A percentile compares a stretch with the other conserved stretches of the same genome.
Conservation (phyloP, 345 rosid species). For the Pistacia atlantica region DNA sequence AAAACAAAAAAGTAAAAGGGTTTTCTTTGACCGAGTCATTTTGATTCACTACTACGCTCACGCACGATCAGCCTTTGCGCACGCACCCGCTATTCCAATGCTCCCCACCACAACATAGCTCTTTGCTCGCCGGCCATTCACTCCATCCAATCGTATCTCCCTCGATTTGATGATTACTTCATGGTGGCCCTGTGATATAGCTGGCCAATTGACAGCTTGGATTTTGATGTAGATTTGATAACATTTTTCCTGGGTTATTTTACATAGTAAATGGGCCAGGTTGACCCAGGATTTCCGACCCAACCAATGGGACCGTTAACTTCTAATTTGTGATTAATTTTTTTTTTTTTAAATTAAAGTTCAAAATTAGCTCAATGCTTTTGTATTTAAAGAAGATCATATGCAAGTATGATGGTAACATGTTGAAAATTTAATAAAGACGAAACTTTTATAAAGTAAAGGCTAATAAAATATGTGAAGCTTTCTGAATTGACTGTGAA, state of each 20-base stretch:
- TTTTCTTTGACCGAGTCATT: constrained; percentile 16
- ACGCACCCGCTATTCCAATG: neutral
- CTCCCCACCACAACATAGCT: neutral
- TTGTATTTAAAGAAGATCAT: neutral
- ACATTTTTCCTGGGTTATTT: neutral
- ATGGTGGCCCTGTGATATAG: neutral
- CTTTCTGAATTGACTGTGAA: neutral
- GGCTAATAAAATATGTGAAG: too few relatives aligned
- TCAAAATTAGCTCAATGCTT: neutral
- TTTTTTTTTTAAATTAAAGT: too few relatives aligned
- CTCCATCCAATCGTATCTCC: neutral
- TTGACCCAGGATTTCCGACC: constrained; percentile 3
- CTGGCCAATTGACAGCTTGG: constrained; percentile 16
- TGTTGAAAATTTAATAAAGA: neutral
- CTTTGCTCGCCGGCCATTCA: neutral
- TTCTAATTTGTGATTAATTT: too few relatives aligned
- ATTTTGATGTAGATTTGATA: constrained; percentile 13
- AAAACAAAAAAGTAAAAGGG: neutral
- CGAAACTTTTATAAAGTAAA: neutral
- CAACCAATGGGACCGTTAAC: neutral
- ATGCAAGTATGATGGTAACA: neutral
- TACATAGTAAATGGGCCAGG: neutral
- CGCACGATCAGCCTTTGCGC: constrained; percentile 11
- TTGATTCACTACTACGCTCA: constrained; percentile 28
- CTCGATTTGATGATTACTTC: neutral